These are phyloP conservation scores for Parmales sp. DNA, from an alignment of 108 stramenopile genomes.

Conservation along the genomic window DNA sequence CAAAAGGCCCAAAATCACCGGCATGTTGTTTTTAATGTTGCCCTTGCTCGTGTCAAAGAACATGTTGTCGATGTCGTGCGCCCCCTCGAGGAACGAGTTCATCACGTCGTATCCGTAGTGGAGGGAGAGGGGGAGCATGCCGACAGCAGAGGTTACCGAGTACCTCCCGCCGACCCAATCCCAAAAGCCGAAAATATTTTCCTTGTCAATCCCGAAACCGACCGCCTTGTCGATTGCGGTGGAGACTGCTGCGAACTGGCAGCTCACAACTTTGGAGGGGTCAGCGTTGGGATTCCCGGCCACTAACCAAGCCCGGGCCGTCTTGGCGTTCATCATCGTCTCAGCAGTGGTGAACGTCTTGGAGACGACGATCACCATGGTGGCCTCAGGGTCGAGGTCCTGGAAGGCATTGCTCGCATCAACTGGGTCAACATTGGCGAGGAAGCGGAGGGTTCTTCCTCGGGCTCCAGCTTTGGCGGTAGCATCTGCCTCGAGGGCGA, in stretches of 20 bases:
- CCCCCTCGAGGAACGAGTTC: conserved; percentile 74
- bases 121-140: conserved; percentile 76
- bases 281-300: conserved; percentile 17
- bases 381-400: conserved; percentile 59
- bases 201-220: conserved; percentile 63
- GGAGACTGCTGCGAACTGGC: conserved; percentile 73
- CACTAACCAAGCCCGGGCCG: conserved; percentile 55
- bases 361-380: conserved; percentile 59
- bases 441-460: conserved; percentile 68
- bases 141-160: conserved; percentile 67
- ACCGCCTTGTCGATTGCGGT: conserved; percentile 19
- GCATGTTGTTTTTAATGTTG: conserved; percentile 85
- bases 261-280: conserved; percentile 49
- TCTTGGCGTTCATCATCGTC: conserved; percentile 73
- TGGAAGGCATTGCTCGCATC: conserved; percentile 64
- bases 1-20: conserved; percentile 87
- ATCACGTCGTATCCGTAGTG: conserved; percentile 68
- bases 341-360: conserved; percentile 75
- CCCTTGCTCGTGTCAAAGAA: conserved; percentile 83
- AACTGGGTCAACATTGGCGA: conserved; percentile 95
- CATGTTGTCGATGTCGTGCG: conserved; percentile 94
- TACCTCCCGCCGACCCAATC: conserved; percentile 95
- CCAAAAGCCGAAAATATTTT: conserved; percentile 88
- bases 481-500: conserved; percentile 69
- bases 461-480: conserved; percentile 37